These are phyloP conservation scores for Chaetomiaceae sp. DNA, from an alignment of 2,329 filamentous ascomycete genomes.

Conservation along the genomic window DNA sequence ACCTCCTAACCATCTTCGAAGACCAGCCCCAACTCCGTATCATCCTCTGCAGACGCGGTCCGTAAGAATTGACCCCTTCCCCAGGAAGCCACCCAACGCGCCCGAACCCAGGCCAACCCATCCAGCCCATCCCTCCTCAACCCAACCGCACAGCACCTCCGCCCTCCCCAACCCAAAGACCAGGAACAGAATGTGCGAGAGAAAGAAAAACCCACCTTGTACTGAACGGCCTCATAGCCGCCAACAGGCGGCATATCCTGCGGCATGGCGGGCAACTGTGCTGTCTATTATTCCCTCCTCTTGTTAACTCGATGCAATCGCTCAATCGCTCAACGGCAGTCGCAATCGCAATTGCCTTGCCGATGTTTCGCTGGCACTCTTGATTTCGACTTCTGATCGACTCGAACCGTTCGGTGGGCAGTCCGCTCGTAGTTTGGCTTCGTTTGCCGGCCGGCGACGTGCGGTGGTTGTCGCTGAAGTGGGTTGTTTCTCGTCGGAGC, in stretches of 20 bases:
- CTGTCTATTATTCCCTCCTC: not conserved
- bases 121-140: not conserved
- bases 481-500: not conserved
- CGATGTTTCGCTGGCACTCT: no score
- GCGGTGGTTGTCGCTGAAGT: not conserved
- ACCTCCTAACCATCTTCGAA: no score
- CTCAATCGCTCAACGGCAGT: not conserved
- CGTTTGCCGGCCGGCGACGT: not conserved
- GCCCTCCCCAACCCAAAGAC: not conserved
- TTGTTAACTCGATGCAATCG: not conserved
- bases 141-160: not conserved
- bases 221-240: conserved; percentile 95
- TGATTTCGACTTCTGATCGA: no score
- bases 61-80: no score
- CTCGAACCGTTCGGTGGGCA: no score
- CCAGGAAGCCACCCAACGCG: no score
- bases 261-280: conserved; percentile 62
- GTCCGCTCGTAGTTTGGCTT: not conserved
- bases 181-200: not conserved
- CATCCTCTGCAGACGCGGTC: no score
- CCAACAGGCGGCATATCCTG: conserved; percentile 96
- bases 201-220: conserved; percentile 63
- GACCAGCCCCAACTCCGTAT: no score
- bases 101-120: not conserved
- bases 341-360: no score